Conservation (phyloP, 177 flowering plant genomes). For the Vitis hybrid region DNA sequence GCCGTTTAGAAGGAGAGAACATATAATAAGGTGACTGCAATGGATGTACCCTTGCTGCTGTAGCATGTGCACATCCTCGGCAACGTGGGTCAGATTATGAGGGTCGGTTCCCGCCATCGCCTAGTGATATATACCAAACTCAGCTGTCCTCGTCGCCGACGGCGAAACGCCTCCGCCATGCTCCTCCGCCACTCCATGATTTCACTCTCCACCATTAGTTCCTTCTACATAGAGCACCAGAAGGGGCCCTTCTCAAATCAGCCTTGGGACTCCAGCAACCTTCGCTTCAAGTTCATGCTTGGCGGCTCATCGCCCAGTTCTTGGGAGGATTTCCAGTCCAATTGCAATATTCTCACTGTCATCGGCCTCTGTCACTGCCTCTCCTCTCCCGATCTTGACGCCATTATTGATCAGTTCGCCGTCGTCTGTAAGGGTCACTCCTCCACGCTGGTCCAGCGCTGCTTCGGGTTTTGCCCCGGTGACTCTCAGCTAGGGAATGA, state of each 20-base stretch:
- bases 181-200: constrained; percentile 62
- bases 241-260: constrained; percentile 89
- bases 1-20: no score
- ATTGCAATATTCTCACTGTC: constrained; percentile 83
- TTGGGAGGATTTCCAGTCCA: constrained; percentile 97
- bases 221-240: constrained; percentile 98
- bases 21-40: no score
- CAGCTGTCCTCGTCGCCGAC: no score
- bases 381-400: constrained; percentile 74
- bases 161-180: constrained; percentile 38
- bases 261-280: constrained; percentile 87
- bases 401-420: constrained; percentile 50
- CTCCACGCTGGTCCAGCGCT: constrained; percentile 71
- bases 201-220: constrained; percentile 75
- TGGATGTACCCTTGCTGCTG: no score
- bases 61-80: no score
- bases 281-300: constrained; percentile 81
- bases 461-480: constrained; percentile 88
- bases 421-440: constrained; percentile 54
- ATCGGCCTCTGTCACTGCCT: constrained; percentile 93
- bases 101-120: no score
- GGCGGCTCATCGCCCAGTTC: constrained; percentile 84
- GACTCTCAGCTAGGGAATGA: constrained; percentile 79
- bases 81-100: no score
- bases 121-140: no score